Evolutionary conservation across 805 yeast genomes (phyloP), one percentile per base, ranked within the genome.

Genomic region (Debaryomyces hansenii): DNA sequence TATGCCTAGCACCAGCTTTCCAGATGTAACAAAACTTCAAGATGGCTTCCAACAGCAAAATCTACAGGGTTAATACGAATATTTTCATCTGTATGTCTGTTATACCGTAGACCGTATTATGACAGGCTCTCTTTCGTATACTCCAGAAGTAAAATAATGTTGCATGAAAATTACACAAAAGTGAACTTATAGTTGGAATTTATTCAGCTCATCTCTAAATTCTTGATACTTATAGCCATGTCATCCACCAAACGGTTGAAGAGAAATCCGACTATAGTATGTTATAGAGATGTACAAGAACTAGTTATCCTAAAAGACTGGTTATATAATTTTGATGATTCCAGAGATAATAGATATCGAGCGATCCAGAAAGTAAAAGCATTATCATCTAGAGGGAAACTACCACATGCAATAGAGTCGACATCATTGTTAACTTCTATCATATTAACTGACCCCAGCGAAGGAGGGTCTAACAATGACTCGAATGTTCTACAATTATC

Each of bases 341-440:
- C 48, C 1, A 49, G 48, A 2, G 77, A 72, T 37, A 44, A 52
- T 4, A 61, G 82, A 40, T 10, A 34, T 5, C 56, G 78, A 42
- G 90, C 85, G 0, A 61, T 84, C 5, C 70, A 70, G 42, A 72
- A 67, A 50, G 83, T 84, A 4, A 66, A 75, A 44, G 79, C 83
- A 1, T 78, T 79, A 55, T 64, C 67, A 34, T 72, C 86, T 2
- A 71, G 87, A 57, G 90, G 90, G 15, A 74, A 69, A 54, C 54
- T 87, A 12, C 91, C 94, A 1, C 94, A 85, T 59, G 84, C 85
- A 0, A 72, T 88, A 28, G 92, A 85, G 54, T 64, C 82, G 36
- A 87, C 95, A 0, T 73, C 84, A 0, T 65, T 78, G 35, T 57
- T 87, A 14, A 77, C 82, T 0, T 74, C 83, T n/a, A 70, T 82